Evolutionary conservation across 1,139 yeast species (phyloP).

Genomic region (Wickerhamiella pararugosa): DNA sequence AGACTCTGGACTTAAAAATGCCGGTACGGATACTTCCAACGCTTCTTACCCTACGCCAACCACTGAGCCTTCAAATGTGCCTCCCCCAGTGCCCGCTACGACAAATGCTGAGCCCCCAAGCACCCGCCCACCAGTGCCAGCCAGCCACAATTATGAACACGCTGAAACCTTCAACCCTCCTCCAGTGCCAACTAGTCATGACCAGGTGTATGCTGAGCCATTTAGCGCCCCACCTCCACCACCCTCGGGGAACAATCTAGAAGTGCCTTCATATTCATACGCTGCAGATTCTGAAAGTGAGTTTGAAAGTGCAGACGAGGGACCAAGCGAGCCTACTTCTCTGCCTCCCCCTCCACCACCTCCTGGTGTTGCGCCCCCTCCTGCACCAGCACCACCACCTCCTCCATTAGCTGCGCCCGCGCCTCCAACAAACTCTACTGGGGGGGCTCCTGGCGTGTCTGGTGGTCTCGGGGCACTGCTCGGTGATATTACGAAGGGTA

Average conservation of each 20-base stretch:
- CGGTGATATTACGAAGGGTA: slow-evolving; percentile 44
- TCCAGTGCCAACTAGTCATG: not conserved
- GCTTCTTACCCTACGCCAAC: no score
- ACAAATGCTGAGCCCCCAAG: no score
- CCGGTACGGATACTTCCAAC: no score
- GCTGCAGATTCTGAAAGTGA: not conserved
- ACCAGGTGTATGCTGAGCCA: slow-evolving; percentile 2
- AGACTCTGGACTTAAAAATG: no score
- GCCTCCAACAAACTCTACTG: slow-evolving; percentile 18
- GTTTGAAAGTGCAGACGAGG: slow-evolving; percentile 4
- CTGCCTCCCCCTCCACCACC: slow-evolving; percentile 15
- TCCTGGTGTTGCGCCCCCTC: slow-evolving; percentile 12
- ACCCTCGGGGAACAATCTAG: slow-evolving; percentile 7
- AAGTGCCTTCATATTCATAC: no score
- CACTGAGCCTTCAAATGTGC: no score
- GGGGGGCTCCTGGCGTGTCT: slow-evolving; percentile 17
- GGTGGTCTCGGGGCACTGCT: slow-evolving; percentile 35
- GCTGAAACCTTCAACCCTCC: no score
- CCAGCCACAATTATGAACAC: no score
- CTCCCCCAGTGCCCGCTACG: no score
- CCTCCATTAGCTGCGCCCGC: slow-evolving; percentile 21
- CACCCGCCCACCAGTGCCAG: no score
- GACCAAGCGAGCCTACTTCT: slow-evolving; percentile 1
- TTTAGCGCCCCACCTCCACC: slow-evolving; percentile 8
- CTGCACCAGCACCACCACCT: slow-evolving; percentile 19